Percentiles rank a stretch among this genome's conserved stretches.
These are phyloP conservation scores for Penicillium salamii DNA, from an alignment of 495 filamentous ascomycete genomes.

Conservation along the genomic window DNA sequence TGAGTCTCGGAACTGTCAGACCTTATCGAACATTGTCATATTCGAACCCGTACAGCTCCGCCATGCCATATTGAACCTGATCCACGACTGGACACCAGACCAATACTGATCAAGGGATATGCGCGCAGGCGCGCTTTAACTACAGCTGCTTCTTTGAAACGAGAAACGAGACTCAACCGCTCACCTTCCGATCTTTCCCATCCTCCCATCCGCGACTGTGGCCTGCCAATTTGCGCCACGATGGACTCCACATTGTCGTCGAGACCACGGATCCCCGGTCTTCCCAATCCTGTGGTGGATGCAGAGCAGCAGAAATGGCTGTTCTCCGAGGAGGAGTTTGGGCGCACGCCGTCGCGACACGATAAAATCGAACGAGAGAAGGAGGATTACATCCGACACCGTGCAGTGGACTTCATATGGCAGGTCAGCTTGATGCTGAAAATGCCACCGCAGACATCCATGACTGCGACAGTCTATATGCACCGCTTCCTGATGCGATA, in stretches of 20 bases:
- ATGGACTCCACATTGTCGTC: constrained; percentile 31
- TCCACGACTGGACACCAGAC: not conserved
- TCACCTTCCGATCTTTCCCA: not conserved
- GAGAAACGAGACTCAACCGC: not conserved
- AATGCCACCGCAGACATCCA: constrained; percentile 85
- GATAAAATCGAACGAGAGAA: constrained; percentile 73
- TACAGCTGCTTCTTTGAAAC: not conserved
- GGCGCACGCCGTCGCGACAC: constrained; percentile 75
- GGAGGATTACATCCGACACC: constrained; percentile 75
- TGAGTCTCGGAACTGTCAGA: too few relatives aligned
- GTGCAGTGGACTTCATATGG: constrained; percentile 93
- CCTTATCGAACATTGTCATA: not conserved
- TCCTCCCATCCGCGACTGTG: too few relatives aligned
- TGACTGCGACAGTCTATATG: constrained; percentile 89
- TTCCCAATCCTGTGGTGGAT: constrained; percentile 48
- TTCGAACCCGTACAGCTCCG: constrained; percentile 5
- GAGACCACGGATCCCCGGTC: constrained; percentile 46
- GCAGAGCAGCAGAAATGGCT: constrained; percentile 75
- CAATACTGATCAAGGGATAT: not conserved
- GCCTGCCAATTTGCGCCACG: too few relatives aligned
- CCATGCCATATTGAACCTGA: constrained; percentile 1
- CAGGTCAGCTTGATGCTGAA: constrained; percentile 92
- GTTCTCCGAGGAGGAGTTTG: constrained; percentile 80
- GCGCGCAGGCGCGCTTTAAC: constrained; percentile 1
- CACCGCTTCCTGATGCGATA: constrained; percentile 93